Percentiles rank a stretch among this genome's conserved stretches.
These are phyloP conservation scores for Spirogloea muscicola DNA, from an alignment of 139 green algal species.

Conservation along the genomic window DNA sequence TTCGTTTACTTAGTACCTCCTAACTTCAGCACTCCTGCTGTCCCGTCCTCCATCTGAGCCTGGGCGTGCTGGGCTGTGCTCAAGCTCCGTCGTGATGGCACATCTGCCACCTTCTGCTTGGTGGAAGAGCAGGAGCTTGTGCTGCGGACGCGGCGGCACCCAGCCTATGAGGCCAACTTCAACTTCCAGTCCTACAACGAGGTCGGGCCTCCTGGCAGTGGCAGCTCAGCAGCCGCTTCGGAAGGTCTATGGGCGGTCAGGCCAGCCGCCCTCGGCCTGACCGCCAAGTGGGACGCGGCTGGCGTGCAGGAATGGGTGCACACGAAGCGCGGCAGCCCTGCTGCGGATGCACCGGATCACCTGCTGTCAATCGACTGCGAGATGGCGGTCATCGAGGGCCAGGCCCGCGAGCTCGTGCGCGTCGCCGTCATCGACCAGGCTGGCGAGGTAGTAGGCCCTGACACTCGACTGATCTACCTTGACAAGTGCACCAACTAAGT, in stretches of 20 bases:
- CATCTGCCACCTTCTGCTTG: neutral
- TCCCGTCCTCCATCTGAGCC: no score
- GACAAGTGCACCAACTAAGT: no score
- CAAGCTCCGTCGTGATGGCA: neutral
- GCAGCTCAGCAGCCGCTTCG: neutral
- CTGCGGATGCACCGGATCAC: neutral
- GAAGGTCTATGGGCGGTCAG: neutral
- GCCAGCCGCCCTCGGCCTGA: no score
- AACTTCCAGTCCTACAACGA: neutral
- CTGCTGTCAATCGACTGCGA: slow-evolving; percentile 49
- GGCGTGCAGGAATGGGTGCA: slow-evolving; percentile 20
- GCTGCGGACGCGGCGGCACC: slow-evolving; percentile 5
- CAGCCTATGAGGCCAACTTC: neutral
- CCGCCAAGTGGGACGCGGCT: no score
- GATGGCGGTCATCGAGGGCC: slow-evolving; percentile 44
- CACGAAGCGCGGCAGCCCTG: neutral
- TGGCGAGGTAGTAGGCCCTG: no score
- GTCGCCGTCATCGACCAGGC: slow-evolving; percentile 5
- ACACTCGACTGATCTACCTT: no score
- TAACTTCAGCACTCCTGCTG: neutral
- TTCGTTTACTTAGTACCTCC: neutral
- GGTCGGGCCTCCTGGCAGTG: neutral
- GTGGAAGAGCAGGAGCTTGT: slow-evolving; percentile 13
- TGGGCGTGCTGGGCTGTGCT: no score
- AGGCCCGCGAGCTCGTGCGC: slow-evolving; percentile 8